Evolutionary conservation across 768 basidiomycete genomes (phyloP), one percentile per base, ranked within the genome.

Genomic region (Candolleomyces eurysporus): DNA sequence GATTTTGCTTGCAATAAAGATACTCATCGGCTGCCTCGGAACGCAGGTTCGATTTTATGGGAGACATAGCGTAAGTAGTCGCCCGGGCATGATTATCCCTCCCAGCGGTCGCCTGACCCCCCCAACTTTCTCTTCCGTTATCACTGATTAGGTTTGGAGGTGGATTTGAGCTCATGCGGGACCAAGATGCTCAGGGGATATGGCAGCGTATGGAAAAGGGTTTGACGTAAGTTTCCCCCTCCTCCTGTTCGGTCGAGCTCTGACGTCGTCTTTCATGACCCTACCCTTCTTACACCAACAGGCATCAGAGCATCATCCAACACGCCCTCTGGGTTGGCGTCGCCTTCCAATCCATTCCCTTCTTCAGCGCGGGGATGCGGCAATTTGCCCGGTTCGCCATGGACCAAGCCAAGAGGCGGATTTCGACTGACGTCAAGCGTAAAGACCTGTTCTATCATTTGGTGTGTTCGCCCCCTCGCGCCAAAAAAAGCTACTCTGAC

Each of bases 31-130:
- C 4, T 26, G 4, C 2, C 26, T 26, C 26, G 26, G 26, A 26
- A 26, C 26, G 6, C 31, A 77, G 77, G 22, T 73, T 71, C 59
- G 77, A 79, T 64, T 68, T 78, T 26, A 76, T 77, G 68, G 72
- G 75, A 10, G 78, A 79, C 58, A 69, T 77, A 42, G 76, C 74
- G 76, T 78, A 63, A 52, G 72, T 26, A 26, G 2, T 26, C 26
- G 26, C 4, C 26, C 26, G 26, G 26, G 26, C 26, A 26, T 26
- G 26, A 26, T 26, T 26, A 26, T 26, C 26, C 26, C 26, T 26
- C 26, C 26, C 4, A 26, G 26, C 26, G 26, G 26, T 4, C 26
- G 26, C 26, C 26, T 26, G 26, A 26, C 26, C 26, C 2, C 2
- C 26, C 26, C 26, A 26, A 26, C 26, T 26, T 26, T 26, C 26